Evolutionary conservation across 2,329 filamentous ascomycete species (phyloP).

Genomic region (Aspergillus quadricinctus): DNA sequence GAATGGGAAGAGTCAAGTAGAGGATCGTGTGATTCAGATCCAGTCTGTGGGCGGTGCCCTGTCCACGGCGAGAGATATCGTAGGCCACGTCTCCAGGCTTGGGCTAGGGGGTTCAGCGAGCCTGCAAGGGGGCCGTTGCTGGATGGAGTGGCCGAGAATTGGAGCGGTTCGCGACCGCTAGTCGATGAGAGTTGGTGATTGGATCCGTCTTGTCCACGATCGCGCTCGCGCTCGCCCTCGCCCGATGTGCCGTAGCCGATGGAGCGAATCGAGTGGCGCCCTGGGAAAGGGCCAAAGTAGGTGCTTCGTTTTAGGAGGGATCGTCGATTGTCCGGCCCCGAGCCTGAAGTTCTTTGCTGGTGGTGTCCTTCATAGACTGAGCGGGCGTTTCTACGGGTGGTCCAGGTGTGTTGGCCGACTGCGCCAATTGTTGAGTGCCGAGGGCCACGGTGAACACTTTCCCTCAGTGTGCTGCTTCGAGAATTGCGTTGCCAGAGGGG

Average conservation of each 20-base stretch:
- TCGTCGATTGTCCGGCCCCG: slow-evolving; percentile 16
- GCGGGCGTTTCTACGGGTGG: slow-evolving; percentile 16
- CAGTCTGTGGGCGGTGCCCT: slow-evolving; percentile 1
- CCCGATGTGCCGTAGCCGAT: slow-evolving; percentile 26
- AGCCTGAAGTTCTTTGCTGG: slow-evolving; percentile 24
- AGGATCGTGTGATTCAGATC: slow-evolving; percentile 7
- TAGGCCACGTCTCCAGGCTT: slow-evolving; percentile 22
- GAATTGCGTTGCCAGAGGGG: slow-evolving; percentile 14
- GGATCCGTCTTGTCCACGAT: background rate
- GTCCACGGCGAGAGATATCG: slow-evolving; percentile 23
- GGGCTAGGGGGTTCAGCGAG: slow-evolving; percentile 22
- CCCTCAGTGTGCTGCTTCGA: slow-evolving; percentile 17
- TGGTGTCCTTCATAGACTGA: slow-evolving; percentile 10
- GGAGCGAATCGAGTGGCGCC: slow-evolving; percentile 21
- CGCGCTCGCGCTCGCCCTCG: background rate
- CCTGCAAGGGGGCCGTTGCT: slow-evolving; percentile 20
- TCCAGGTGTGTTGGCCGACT: slow-evolving; percentile 16
- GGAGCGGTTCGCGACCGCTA: slow-evolving; percentile 1
- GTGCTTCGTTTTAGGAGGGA: slow-evolving; percentile 17
- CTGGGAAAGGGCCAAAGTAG: slow-evolving; percentile 24
- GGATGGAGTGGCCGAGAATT: background rate
- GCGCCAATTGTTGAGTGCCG: slow-evolving; percentile 21
- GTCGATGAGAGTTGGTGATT: background rate
- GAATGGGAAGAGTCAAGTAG: slow-evolving; percentile 5
- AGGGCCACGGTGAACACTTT: slow-evolving; percentile 14